phyloP scores from a whole-genome alignment of 1,284 basidiomycete species.

The Rhizopogon parksii region DNA sequence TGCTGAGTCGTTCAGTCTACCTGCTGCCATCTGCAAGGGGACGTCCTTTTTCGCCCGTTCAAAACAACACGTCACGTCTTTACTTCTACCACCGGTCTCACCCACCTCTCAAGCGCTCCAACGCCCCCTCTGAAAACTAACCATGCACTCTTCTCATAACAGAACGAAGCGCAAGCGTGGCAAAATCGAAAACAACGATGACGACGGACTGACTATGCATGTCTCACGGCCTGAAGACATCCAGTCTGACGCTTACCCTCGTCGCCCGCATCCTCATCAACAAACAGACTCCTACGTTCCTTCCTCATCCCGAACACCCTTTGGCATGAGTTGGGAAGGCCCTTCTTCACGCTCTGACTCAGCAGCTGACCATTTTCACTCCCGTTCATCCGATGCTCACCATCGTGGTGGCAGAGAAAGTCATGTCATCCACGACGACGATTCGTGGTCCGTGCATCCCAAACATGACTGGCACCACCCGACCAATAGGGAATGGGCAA shows the following conservation, averaged over 20 bases:
- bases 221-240: slow-evolving; percentile 45
- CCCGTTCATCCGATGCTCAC: slow-evolving; percentile 39
- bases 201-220: slow-evolving; percentile 36
- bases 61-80: slow-evolving; percentile 22
- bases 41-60: slow-evolving; percentile 22
- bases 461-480: slow-evolving; percentile 34
- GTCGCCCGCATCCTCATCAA: slow-evolving; percentile 36
- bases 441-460: slow-evolving; percentile 37
- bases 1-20: slow-evolving; percentile 14
- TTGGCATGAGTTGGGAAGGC: slow-evolving; percentile 44
- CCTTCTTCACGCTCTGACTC: slow-evolving; percentile 45
- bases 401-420: slow-evolving; percentile 44
- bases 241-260: slow-evolving; percentile 37
- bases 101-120: slow-evolving; percentile 18
- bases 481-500: slow-evolving; percentile 40
- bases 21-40: slow-evolving; percentile 18
- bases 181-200: slow-evolving; percentile 44
- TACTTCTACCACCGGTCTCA: slow-evolving; percentile 16
- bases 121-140: slow-evolving; percentile 25
- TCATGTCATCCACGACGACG: slow-evolving; percentile 37
- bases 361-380: slow-evolving; percentile 44
- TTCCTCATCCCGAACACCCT: slow-evolving; percentile 36
- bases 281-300: slow-evolving; percentile 43
- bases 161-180: slow-evolving; percentile 43
- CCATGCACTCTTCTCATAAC: slow-evolving; percentile 45